phyloP scores from a whole-genome alignment of 352 stramenopile species.

The Pythium graminicola region DNA sequence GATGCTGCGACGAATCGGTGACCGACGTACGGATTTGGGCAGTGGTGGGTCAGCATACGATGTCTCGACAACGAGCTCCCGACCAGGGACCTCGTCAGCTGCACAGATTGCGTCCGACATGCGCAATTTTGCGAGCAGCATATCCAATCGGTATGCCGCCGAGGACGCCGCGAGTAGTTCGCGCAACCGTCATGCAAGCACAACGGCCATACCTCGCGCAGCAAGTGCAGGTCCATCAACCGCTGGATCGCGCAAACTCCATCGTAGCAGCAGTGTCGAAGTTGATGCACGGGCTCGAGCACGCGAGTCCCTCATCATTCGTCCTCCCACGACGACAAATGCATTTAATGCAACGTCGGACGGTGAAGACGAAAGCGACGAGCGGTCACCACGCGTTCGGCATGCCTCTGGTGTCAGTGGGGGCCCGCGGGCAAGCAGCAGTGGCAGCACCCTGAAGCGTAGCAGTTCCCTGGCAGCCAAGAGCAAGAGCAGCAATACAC shows the following conservation, averaged over 20 bases:
- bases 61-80: constrained; percentile 36
- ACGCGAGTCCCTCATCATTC: constrained; percentile 23
- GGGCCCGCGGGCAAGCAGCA: background rate
- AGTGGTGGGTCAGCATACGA: constrained; percentile 17
- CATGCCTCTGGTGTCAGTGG: background rate
- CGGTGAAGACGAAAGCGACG: constrained; percentile 12
- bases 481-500: constrained; percentile 1
- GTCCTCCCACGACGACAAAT: background rate
- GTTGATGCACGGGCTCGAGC: constrained; percentile 13
- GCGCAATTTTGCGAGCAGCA: constrained; percentile 22
- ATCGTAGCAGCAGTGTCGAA: constrained; percentile 21
- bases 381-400: constrained; percentile 6
- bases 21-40: constrained; percentile 48
- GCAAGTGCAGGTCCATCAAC: background rate
- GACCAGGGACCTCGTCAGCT: no score
- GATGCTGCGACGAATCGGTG: constrained; percentile 69
- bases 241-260: constrained; percentile 4
- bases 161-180: constrained; percentile 6
- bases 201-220: constrained; percentile 17
- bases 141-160: constrained; percentile 21
- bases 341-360: constrained; percentile 11
- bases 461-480: constrained; percentile 11
- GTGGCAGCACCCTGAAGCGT: constrained; percentile 3
- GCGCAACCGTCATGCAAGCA: constrained; percentile 1
- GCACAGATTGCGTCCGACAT: constrained; percentile 23